Percentiles rank a stretch among this genome's conserved stretches.
These are phyloP conservation scores for Nepenthes alata DNA, from an alignment of 179 eudicot species.

Conservation along the genomic window DNA sequence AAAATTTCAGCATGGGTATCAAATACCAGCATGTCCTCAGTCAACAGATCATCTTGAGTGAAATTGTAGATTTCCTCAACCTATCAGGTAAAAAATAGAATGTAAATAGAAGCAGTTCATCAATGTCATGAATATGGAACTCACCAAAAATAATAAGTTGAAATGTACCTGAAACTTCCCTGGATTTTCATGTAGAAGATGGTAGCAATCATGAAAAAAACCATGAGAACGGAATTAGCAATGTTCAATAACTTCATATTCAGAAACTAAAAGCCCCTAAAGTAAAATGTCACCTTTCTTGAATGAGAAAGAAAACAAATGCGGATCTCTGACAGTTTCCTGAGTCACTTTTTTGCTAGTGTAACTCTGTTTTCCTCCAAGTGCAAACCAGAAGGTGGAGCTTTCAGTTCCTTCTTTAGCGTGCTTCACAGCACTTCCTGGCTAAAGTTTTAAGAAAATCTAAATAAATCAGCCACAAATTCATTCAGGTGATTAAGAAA, in stretches of 20 bases:
- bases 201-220: constrained; percentile 13
- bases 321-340: constrained; percentile 80
- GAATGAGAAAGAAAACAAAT: constrained; percentile 56
- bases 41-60: constrained; percentile 86
- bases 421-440: constrained; percentile 62
- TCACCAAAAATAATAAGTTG: background rate
- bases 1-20: constrained; percentile 91
- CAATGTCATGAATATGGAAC: too few species aligned
- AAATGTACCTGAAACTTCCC: constrained; percentile 83
- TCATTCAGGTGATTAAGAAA: background rate
- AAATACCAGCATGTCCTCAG: constrained; percentile 89
- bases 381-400: constrained; percentile 83
- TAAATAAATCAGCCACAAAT: background rate
- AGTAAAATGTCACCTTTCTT: constrained; percentile 48
- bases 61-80: constrained; percentile 87
- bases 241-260: background rate
- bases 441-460: constrained; percentile 31
- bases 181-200: constrained; percentile 26
- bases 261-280: constrained; percentile 5
- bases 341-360: constrained; percentile 60
- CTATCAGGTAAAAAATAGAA: constrained; percentile 22
- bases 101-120: background rate
- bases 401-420: constrained; percentile 98
- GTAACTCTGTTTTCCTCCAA: constrained; percentile 87
- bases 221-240: constrained; percentile 11